phyloP scores from a whole-genome alignment of 257 asterid genomes.

The Solanum pinnatisectum region DNA sequence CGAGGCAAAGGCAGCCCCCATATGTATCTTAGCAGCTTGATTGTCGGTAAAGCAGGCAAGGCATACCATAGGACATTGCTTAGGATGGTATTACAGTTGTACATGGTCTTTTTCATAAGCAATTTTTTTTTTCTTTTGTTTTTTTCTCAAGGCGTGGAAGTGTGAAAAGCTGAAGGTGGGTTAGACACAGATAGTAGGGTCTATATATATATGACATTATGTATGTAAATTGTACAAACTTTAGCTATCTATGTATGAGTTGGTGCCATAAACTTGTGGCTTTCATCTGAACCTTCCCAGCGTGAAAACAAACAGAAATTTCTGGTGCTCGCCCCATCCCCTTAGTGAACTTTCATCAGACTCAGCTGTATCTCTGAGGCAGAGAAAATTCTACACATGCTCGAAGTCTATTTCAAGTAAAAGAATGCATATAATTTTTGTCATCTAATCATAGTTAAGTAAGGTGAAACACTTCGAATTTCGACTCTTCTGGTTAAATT shows the following conservation, averaged over 20 bases:
- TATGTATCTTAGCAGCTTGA: background rate
- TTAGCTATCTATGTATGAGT: background rate
- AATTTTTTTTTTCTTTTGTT: background rate
- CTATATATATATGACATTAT: background rate
- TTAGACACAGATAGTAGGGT: background rate
- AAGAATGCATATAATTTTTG: background rate
- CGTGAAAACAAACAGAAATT: background rate
- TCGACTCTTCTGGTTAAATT: background rate
- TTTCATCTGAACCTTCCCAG: background rate
- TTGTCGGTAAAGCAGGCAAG: background rate
- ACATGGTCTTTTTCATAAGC: background rate
- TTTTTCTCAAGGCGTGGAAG: background rate
- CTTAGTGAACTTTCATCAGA: constrained; percentile 13
- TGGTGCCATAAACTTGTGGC: background rate
- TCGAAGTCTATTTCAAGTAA: background rate
- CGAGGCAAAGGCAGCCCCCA: background rate
- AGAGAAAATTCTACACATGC: background rate
- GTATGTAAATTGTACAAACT: background rate
- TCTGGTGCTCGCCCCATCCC: background rate
- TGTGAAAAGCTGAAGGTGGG: background rate
- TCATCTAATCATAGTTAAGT: background rate
- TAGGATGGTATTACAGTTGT: background rate
- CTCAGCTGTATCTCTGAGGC: background rate
- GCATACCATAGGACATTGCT: background rate
- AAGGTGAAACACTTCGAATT: background rate